phyloP scores from a whole-genome alignment of 1,139 yeast species.

The Candida tropicalis region DNA sequence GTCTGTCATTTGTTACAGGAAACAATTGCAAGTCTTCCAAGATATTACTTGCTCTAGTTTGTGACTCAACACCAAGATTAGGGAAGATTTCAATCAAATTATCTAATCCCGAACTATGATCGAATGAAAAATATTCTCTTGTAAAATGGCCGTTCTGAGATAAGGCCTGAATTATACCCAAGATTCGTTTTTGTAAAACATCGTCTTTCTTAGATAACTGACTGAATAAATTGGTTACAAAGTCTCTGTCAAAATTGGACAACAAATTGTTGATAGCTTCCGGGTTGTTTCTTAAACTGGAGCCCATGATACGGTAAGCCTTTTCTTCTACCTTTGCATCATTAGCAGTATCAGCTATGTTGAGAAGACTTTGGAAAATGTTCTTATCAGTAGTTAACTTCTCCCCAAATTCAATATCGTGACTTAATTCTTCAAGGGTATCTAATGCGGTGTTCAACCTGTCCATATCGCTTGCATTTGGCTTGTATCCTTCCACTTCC shows the following conservation, averaged over 20 bases:
- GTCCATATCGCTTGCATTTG: conserved; percentile 16
- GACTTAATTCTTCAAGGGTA: conserved; percentile 58
- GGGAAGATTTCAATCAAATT: conserved; percentile 32
- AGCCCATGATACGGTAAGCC: conserved; percentile 52
- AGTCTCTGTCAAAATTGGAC: conserved; percentile 15
- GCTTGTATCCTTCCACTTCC: conserved; percentile 22
- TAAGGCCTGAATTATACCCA: conserved; percentile 52
- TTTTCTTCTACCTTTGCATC: conserved; percentile 39
- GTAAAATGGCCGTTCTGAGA: conserved; percentile 33
- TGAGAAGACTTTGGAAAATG: conserved; percentile 23
- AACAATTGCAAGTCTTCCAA: conserved; percentile 40
- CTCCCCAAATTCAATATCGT: conserved; percentile 66
- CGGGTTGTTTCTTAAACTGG: conserved; percentile 72
- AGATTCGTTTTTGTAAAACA: conserved; percentile 45
- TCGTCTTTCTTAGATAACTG: conserved; percentile 24
- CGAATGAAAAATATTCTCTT: conserved; percentile 26
- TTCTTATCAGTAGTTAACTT: conserved; percentile 29
- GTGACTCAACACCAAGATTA: conserved; percentile 29
- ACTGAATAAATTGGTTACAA: conserved; percentile 21
- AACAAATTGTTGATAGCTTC: conserved; percentile 50
- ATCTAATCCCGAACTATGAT: conserved; percentile 25
- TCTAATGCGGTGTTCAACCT: conserved; percentile 40
- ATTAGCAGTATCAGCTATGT: conserved; percentile 15
- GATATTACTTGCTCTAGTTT: conserved; percentile 39
- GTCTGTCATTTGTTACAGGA: conserved; percentile 22